Conservation (phyloP, 805 yeast genomes). For the Candida incommunis region DNA sequence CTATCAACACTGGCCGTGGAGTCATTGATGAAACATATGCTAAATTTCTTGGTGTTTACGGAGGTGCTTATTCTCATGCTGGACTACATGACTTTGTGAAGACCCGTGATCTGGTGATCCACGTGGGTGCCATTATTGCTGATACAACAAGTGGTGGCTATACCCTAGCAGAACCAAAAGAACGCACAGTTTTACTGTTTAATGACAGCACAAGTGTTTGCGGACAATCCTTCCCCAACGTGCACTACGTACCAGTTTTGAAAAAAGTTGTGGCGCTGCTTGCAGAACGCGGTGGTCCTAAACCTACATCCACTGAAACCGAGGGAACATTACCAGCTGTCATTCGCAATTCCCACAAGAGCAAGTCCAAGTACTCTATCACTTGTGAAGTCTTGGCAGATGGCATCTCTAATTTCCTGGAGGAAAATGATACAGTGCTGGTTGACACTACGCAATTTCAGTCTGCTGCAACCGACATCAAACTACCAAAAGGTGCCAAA, state of each 20-base stretch:
- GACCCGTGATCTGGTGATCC: conserved; percentile 51
- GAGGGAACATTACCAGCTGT: conserved; percentile 13
- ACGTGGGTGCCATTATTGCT: conserved; percentile 52
- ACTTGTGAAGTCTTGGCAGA: conserved; percentile 22
- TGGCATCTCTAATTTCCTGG: conserved; percentile 29
- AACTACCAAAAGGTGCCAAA: conserved; percentile 39
- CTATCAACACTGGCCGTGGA: conserved; percentile 56
- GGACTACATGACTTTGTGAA: conserved; percentile 36
- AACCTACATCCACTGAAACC: conserved; percentile 16
- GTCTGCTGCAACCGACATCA: conserved; percentile 59
- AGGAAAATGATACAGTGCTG: conserved; percentile 56
- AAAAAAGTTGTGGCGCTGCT: conserved; percentile 27
- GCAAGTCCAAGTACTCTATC: conserved; percentile 25
- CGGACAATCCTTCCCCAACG: conserved; percentile 25
- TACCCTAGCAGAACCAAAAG: conserved; percentile 31
- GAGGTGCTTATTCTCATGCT: conserved; percentile 40
- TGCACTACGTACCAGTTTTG: conserved; percentile 38
- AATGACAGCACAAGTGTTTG: conserved; percentile 39
- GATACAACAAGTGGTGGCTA: conserved; percentile 62
- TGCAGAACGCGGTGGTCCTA: conserved; percentile 10
- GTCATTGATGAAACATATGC: conserved; percentile 54
- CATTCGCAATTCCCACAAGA: conserved; percentile 10
- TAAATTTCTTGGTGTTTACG: conserved; percentile 57
- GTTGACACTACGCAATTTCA: conserved; percentile 76
- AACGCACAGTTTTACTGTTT: conserved; percentile 34